Evolutionary conservation across 441 rosid genomes (phyloP).

Genomic region (Corymbia calophylla): DNA sequence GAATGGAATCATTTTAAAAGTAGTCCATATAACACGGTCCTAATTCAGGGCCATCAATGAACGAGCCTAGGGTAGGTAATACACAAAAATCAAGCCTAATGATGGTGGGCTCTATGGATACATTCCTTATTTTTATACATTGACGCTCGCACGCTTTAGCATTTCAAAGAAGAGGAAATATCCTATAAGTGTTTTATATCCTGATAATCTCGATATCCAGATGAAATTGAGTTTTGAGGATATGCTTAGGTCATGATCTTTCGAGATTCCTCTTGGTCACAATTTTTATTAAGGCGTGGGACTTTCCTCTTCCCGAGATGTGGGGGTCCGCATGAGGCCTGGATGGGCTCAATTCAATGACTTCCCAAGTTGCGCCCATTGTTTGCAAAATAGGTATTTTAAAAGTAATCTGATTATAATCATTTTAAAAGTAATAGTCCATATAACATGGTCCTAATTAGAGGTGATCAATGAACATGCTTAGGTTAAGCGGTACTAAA

Average conservation of each 20-base stretch:
- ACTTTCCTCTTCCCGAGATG: too few species aligned
- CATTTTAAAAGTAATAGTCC: neutral
- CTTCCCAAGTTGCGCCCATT: neutral
- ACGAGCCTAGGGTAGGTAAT: neutral
- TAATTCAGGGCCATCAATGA: neutral
- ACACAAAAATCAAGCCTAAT: neutral
- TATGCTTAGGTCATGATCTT: too few species aligned
- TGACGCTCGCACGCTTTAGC: rapidly evolving
- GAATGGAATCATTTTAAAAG: neutral
- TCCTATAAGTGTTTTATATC: too few species aligned
- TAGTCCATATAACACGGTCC: neutral
- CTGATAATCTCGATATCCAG: too few species aligned
- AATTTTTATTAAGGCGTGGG: too few species aligned
- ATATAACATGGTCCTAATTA: neutral
- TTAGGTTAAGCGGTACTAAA: neutral
- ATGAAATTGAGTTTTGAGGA: too few species aligned
- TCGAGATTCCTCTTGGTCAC: too few species aligned
- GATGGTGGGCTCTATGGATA: too few species aligned
- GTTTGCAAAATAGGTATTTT: neutral
- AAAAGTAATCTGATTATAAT: neutral
- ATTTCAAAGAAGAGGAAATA: too few species aligned
- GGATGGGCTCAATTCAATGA: too few species aligned
- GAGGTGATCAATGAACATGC: neutral
- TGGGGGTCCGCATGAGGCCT: too few species aligned
- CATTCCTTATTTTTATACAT: too few species aligned